phyloP scores from a whole-genome alignment of 768 basidiomycete genomes.

The Pisolithus albus region DNA sequence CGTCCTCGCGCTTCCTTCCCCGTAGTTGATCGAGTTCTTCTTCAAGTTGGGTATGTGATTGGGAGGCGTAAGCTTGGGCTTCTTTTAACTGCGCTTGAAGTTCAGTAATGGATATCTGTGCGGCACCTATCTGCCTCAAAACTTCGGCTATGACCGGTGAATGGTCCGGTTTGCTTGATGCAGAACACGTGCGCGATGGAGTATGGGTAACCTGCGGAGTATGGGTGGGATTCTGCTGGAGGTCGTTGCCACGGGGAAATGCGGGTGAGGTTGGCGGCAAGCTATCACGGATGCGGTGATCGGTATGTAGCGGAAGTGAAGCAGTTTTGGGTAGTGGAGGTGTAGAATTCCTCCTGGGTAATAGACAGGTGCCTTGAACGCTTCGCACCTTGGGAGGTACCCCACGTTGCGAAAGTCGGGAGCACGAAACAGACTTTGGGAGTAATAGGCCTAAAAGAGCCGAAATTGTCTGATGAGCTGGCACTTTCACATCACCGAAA shows the following conservation, averaged over 20 bases:
- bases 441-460: conserved; percentile 41
- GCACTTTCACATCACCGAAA: not conserved
- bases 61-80: conserved; percentile 46
- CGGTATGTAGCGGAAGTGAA: conserved; percentile 68
- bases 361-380: conserved; percentile 32
- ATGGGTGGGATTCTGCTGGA: conserved; percentile 21
- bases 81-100: conserved; percentile 65
- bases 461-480: not conserved
- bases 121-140: conserved; percentile 60
- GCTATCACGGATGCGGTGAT: conserved; percentile 26
- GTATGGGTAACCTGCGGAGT: conserved; percentile 20
- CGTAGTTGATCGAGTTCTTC: conserved; percentile 67
- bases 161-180: conserved; percentile 41
- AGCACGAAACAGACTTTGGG: conserved; percentile 41
- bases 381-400: conserved; percentile 53
- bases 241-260: conserved; percentile 16
- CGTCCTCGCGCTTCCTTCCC: conserved; percentile 75
- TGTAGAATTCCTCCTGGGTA: conserved; percentile 55
- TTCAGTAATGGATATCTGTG: conserved; percentile 58
- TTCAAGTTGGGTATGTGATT: conserved; percentile 62
- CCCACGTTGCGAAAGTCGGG: conserved; percentile 36
- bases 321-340: conserved; percentile 81
- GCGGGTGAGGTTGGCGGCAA: conserved; percentile 20
- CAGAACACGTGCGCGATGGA: conserved; percentile 19
- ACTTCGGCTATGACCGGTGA: conserved; percentile 69